These are phyloP conservation scores for Rubroboletus satanas DNA, from an alignment of 768 basidiomycete species.

Conservation along the genomic window DNA sequence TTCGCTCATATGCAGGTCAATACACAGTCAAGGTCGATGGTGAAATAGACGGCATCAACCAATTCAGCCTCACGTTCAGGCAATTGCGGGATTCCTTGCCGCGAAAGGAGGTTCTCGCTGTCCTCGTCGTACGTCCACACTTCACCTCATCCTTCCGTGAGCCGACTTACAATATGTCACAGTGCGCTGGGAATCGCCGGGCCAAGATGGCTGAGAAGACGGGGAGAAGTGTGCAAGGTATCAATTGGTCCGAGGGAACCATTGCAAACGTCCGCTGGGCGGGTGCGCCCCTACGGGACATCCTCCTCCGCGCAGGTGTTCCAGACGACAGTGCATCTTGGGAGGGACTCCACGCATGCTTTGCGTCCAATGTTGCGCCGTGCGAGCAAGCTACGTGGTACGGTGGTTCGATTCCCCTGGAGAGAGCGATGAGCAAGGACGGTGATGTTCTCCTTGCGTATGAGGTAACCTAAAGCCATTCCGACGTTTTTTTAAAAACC, in stretches of 20 bases:
- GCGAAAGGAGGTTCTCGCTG: slow-evolving; percentile 41
- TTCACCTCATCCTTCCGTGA: background rate
- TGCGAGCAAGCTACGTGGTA: slow-evolving; percentile 63
- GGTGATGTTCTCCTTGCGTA: slow-evolving; percentile 59
- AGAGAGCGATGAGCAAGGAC: slow-evolving; percentile 43
- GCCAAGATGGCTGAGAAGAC: slow-evolving; percentile 60
- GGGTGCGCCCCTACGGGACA: slow-evolving; percentile 54
- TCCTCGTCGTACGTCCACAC: slow-evolving; percentile 46
- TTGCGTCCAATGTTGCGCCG: slow-evolving; percentile 54
- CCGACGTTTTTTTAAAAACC: too few relatives aligned
- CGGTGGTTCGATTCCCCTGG: slow-evolving; percentile 58
- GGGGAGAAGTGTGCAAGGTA: slow-evolving; percentile 45
- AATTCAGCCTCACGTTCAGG: slow-evolving; percentile 18
- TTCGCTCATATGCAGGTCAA: slow-evolving; percentile 15
- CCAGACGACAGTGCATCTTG: slow-evolving; percentile 16
- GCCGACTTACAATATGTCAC: background rate
- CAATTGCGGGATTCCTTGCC: slow-evolving; percentile 16
- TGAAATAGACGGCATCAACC: slow-evolving; percentile 13
- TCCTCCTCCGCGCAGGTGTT: slow-evolving; percentile 47
- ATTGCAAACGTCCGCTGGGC: slow-evolving; percentile 67
- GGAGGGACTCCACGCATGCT: slow-evolving; percentile 48
- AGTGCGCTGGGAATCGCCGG: slow-evolving; percentile 67
- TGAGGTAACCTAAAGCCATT: slow-evolving; percentile 38
- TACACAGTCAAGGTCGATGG: slow-evolving; percentile 31
- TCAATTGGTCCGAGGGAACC: slow-evolving; percentile 66